Conservation (phyloP, 2,329 filamentous ascomycete species). For the Ustulina deusta region DNA sequence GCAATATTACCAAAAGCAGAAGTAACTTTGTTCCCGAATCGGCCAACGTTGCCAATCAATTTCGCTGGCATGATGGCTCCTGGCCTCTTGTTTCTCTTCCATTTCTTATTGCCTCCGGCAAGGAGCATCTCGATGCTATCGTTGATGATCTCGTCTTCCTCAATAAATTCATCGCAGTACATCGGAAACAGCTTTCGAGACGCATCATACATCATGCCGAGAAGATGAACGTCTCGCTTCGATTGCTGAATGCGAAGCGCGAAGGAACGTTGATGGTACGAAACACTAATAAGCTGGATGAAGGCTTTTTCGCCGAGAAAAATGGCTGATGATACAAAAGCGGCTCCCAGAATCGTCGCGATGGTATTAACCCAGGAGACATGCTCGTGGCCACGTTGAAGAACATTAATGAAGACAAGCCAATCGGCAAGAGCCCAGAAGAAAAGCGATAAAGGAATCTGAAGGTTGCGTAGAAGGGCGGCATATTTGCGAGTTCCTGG, state of each 20-base stretch:
- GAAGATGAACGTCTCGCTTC: slow-evolving; percentile 84
- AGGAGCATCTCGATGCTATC: slow-evolving; percentile 81
- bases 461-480: slow-evolving; percentile 71
- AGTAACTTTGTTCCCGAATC: slow-evolving; percentile 92
- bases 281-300: slow-evolving; percentile 85
- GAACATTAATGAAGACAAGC: slow-evolving; percentile 71
- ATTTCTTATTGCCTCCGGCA: slow-evolving; percentile 65
- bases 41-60: slow-evolving; percentile 79
- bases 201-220: slow-evolving; percentile 89
- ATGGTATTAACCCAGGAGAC: slow-evolving; percentile 69
- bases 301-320: slow-evolving; percentile 82
- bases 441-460: slow-evolving; percentile 75
- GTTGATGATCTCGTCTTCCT: slow-evolving; percentile 93
- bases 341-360: slow-evolving; percentile 73
- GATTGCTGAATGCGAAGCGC: slow-evolving; percentile 86
- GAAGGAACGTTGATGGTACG: slow-evolving; percentile 87
- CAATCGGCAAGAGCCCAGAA: slow-evolving; percentile 74
- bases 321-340: slow-evolving; percentile 75
- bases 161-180: slow-evolving; percentile 89
- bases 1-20: slow-evolving; percentile 93
- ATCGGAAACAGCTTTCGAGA: slow-evolving; percentile 90
- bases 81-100: slow-evolving; percentile 56
- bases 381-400: slow-evolving; percentile 51
- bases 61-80: slow-evolving; percentile 82
- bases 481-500: slow-evolving; percentile 78